These are phyloP conservation scores for Pseudogymnoascus sp. DNA, from an alignment of 2,329 filamentous ascomycete genomes.

Conservation along the genomic window DNA sequence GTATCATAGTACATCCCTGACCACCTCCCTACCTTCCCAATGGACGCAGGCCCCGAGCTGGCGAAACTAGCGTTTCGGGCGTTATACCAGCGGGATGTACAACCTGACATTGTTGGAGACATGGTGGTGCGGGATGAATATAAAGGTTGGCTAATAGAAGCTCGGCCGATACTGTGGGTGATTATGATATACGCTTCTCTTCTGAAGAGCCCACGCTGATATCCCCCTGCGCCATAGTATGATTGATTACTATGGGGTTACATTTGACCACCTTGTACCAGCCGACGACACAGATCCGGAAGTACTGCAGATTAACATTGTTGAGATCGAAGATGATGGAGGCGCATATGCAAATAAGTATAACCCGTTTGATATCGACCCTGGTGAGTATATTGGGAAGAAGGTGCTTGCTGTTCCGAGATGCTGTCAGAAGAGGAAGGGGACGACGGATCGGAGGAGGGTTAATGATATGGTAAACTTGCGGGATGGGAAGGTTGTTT, in stretches of 20 bases:
- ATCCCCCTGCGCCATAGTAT: constrained; percentile 12
- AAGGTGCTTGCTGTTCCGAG: constrained; percentile 36
- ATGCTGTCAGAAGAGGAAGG: constrained; percentile 35
- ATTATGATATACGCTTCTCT: too few species aligned
- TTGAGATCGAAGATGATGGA: constrained; percentile 34
- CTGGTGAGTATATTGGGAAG: constrained; percentile 32
- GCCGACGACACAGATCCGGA: constrained; percentile 32
- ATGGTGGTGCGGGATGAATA: too few species aligned
- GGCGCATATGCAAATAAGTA: constrained; percentile 31
- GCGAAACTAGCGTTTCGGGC: too few species aligned
- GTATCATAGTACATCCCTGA: too few species aligned
- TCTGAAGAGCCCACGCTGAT: too few species aligned
- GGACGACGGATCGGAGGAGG: constrained; percentile 29
- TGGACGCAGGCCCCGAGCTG: too few species aligned
- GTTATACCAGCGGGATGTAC: too few species aligned
- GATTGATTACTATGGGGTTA: constrained; percentile 36
- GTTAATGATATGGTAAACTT: constrained; percentile 26
- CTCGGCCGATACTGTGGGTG: too few species aligned
- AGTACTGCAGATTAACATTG: constrained; percentile 36
- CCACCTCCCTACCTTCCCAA: too few species aligned
- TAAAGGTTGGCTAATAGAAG: too few species aligned
- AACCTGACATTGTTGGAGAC: too few species aligned
- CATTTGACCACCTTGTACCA: constrained; percentile 36
- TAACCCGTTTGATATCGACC: constrained; percentile 31
- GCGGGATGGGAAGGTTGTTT: constrained; percentile 13